Evolutionary conservation across 1,284 basidiomycete genomes (phyloP).

Genomic region (Naganishia sp.): DNA sequence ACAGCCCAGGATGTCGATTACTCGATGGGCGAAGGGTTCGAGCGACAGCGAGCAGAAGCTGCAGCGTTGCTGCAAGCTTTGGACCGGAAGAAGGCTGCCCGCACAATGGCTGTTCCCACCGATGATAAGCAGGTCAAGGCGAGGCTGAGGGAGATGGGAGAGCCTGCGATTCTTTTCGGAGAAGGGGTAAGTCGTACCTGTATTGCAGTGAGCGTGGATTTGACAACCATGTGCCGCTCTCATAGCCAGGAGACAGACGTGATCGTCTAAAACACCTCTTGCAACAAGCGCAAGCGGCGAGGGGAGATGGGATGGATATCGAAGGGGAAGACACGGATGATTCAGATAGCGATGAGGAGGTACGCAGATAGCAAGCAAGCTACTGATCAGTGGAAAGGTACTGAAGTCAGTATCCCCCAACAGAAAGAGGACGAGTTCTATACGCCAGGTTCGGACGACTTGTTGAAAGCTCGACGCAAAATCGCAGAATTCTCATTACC

Average conservation of each 20-base stretch:
- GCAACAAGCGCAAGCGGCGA: conserved; percentile 80
- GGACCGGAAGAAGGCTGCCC: conserved; percentile 92
- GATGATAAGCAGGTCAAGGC: conserved; percentile 90
- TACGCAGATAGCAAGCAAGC: background rate
- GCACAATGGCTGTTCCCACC: conserved; percentile 91
- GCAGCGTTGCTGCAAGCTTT: conserved; percentile 83
- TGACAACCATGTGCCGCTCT: background rate
- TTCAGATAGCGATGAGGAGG: conserved; percentile 54
- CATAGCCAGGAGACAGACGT: conserved; percentile 63
- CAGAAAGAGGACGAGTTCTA: conserved; percentile 90
- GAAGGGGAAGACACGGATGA: conserved; percentile 58
- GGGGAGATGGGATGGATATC: conserved; percentile 65
- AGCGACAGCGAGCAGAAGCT: conserved; percentile 58
- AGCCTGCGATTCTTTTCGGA: conserved; percentile 95
- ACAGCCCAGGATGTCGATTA: conserved; percentile 49
- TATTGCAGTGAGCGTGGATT: conserved; percentile 8
- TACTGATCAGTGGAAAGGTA: background rate
- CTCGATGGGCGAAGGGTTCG: conserved; percentile 51
- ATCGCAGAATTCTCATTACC: conserved; percentile 90
- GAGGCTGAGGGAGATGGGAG: conserved; percentile 83
- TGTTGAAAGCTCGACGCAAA: conserved; percentile 76
- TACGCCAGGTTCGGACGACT: conserved; percentile 81
- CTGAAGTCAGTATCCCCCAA: conserved; percentile 12
- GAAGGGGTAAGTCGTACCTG: conserved; percentile 71
- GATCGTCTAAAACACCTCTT: conserved; percentile 91